Evolutionary conservation across 257 asterid genomes (phyloP).

Genomic region (Oldenlandia corymbosa): DNA sequence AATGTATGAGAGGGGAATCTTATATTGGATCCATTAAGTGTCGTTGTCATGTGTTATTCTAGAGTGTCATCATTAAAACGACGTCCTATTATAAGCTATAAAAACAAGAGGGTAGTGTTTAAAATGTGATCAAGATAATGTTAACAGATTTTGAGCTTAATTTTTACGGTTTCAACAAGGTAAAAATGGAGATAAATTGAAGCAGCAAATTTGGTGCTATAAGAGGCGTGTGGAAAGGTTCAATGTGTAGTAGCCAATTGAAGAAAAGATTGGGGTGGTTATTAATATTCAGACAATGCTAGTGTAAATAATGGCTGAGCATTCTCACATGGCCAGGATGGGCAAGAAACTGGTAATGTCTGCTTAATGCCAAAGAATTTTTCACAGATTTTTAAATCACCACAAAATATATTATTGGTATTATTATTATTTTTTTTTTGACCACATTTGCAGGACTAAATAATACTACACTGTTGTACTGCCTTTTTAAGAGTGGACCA

Average conservation of each 20-base stretch:
- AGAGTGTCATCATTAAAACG: no score
- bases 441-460: slow-evolving; percentile 3
- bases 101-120: no score
- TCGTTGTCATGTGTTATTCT: no score
- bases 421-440: slow-evolving; percentile 3
- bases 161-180: no score
- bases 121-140: neutral
- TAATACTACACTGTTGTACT: no score
- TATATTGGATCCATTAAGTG: no score
- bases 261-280: neutral
- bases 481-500: slow-evolving; percentile 5
- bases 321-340: slow-evolving; percentile 56
- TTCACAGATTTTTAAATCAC: slow-evolving; percentile 9
- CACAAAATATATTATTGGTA: no score
- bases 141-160: neutral
- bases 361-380: neutral
- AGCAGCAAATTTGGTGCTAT: no score
- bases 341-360: slow-evolving; percentile 17
- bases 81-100: no score
- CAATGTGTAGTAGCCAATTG: slow-evolving; percentile 12
- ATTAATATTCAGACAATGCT: neutral
- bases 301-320: slow-evolving; percentile 18
- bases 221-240: slow-evolving; percentile 13
- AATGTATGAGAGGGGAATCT: no score
- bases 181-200: no score